A percentile compares a stretch with the other conserved stretches of the same genome.
Evolutionary conservation across 768 basidiomycete species (phyloP).

Genomic region (Lentinula lateritia): DNA sequence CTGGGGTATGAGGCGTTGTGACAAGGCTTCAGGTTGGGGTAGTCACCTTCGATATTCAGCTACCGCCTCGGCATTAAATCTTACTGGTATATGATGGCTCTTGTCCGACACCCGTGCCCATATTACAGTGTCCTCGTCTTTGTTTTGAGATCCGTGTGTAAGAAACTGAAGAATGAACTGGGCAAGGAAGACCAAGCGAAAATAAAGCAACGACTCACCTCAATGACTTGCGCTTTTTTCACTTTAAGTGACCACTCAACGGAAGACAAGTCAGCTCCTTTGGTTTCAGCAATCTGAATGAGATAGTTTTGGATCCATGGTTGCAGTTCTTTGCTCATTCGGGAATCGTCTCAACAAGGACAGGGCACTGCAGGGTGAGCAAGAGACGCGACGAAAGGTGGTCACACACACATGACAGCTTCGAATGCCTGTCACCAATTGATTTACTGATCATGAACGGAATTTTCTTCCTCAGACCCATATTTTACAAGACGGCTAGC

Average conservation of each 20-base stretch:
- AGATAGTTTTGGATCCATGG: conserved; percentile 5
- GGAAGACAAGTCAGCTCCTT: background rate
- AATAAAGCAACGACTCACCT: background rate
- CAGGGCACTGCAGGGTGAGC: too few species aligned
- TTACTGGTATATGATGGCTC: background rate
- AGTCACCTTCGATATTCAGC: conserved; percentile 1
- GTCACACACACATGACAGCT: background rate
- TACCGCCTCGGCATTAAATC: background rate
- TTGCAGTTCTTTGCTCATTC: background rate
- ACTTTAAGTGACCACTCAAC: background rate
- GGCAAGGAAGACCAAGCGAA: background rate
- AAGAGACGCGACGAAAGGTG: background rate
- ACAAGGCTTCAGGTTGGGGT: background rate
- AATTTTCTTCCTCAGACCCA: too few species aligned
- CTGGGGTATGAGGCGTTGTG: too few species aligned
- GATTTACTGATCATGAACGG: too few species aligned
- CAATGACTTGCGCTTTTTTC: conserved; percentile 1
- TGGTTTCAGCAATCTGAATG: background rate
- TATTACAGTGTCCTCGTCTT: background rate
- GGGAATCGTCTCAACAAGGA: background rate
- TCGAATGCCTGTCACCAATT: background rate
- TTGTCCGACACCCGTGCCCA: conserved; percentile 3
- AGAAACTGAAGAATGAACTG: background rate
- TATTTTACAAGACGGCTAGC: too few species aligned
- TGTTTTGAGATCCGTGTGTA: background rate